Conservation (phyloP, 345 rosid species). For the Hibiscus trionum region DNA sequence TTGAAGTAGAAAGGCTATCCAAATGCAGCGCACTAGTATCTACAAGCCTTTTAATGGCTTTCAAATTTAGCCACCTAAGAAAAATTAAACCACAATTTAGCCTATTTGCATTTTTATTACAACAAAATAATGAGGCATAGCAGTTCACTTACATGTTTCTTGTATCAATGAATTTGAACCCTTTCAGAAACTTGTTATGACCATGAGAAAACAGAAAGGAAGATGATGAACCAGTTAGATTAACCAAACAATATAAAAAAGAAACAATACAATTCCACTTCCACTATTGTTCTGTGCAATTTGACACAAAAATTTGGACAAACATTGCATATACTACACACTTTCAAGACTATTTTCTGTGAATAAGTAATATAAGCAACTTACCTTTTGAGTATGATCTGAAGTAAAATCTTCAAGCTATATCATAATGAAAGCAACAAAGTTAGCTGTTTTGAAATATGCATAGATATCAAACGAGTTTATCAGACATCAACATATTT, state of each 20-base stretch:
- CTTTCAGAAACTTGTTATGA: conserved; percentile 28
- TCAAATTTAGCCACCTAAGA: conserved; percentile 49
- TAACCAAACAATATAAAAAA: background rate
- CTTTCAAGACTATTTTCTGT: background rate
- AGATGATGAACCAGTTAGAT: conserved; percentile 11
- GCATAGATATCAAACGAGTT: background rate
- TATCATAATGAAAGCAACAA: conserved; percentile 15
- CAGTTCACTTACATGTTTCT: conserved; percentile 39
- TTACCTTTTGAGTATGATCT: conserved; percentile 29
- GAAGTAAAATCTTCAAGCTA: conserved; percentile 37
- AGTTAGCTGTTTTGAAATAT: conserved; percentile 5
- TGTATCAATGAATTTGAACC: conserved; percentile 41
- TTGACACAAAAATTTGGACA: background rate
- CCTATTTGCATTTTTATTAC: background rate
- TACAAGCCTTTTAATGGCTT: conserved; percentile 39
- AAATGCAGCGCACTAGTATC: conserved; percentile 30
- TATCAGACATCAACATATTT: background rate
- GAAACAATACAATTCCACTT: background rate
- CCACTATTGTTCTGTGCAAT: background rate
- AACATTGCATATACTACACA: background rate
- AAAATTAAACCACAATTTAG: conserved; percentile 11
- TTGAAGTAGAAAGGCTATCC: conserved; percentile 18
- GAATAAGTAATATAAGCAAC: conserved; percentile 1
- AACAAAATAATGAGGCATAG: background rate
- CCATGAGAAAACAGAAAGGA: conserved; percentile 11